Percentiles rank a stretch among this genome's conserved stretches.
These are phyloP conservation scores for Cordyceps tenuipes DNA, from an alignment of 2,329 filamentous ascomycete species.

Conservation along the genomic window DNA sequence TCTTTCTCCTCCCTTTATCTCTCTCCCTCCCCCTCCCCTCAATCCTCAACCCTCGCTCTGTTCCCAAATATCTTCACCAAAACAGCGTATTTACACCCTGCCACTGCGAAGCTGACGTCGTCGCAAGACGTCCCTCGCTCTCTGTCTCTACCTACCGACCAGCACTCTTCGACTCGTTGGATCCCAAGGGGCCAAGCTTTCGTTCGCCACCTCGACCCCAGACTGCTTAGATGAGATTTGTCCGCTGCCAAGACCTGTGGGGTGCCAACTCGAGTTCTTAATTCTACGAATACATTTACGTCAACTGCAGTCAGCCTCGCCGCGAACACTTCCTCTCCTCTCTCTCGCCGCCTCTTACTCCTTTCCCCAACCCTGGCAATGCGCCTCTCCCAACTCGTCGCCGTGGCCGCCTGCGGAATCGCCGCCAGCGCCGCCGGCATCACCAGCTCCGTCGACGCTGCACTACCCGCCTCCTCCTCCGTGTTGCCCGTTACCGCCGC, in stretches of 20 bases:
- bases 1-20: background rate
- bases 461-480: background rate
- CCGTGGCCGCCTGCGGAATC: slow-evolving; percentile 12
- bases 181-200: background rate
- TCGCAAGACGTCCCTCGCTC: background rate
- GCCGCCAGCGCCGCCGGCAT: slow-evolving; percentile 12
- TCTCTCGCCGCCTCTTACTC: background rate
- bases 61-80: background rate
- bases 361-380: slow-evolving; percentile 9
- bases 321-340: background rate
- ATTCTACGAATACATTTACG: background rate
- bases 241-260: slow-evolving; percentile 8
- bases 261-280: background rate
- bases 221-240: background rate
- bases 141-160: background rate
- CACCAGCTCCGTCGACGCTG: background rate
- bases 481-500: background rate
- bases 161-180: background rate
- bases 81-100: background rate
- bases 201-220: background rate
- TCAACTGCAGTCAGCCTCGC: background rate
- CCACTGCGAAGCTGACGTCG: background rate
- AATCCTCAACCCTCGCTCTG: background rate
- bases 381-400: slow-evolving; percentile 15
- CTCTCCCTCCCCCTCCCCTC: background rate